phyloP scores from a whole-genome alignment of 805 yeast genomes.

The Wickerhamiella sergipiensis region DNA sequence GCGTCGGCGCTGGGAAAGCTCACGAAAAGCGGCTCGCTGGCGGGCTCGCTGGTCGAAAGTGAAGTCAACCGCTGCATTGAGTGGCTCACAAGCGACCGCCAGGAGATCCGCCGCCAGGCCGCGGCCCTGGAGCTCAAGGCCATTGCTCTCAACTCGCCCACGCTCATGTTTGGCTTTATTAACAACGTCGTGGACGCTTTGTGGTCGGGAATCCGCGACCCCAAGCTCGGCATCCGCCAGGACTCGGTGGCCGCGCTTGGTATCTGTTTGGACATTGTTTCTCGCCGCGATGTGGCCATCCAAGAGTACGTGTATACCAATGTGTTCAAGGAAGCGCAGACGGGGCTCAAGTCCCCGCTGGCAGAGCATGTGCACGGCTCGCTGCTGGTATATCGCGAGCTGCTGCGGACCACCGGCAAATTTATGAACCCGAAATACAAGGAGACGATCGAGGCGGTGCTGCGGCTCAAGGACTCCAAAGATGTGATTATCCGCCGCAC shows the following conservation, averaged over 20 bases:
- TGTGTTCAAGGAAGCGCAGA: conserved; percentile 53
- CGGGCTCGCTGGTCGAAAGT: conserved; percentile 85
- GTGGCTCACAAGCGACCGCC: conserved; percentile 80
- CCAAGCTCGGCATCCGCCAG: conserved; percentile 54
- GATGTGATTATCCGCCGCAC: conserved; percentile 66
- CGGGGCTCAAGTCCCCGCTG: conserved; percentile 34
- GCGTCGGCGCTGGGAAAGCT: conserved; percentile 77
- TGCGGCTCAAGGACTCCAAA: conserved; percentile 64
- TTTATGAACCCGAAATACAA: conserved; percentile 60
- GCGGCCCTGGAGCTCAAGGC: conserved; percentile 80
- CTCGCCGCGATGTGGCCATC: conserved; percentile 58
- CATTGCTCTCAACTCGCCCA: conserved; percentile 77
- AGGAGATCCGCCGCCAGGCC: conserved; percentile 64
- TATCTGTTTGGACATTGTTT: conserved; percentile 63
- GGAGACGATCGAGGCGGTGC: conserved; percentile 60
- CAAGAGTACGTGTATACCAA: conserved; percentile 64
- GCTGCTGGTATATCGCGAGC: conserved; percentile 65
- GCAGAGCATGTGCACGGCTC: conserved; percentile 79
- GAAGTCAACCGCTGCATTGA: conserved; percentile 84
- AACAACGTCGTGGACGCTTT: conserved; percentile 66
- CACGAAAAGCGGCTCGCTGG: conserved; percentile 76
- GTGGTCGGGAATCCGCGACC: conserved; percentile 79
- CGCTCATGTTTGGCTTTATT: conserved; percentile 63
- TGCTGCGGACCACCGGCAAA: conserved; percentile 57
- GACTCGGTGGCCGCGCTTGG: conserved; percentile 78